phyloP scores from a whole-genome alignment of 1,139 yeast species.

The Groenewaldozyma auringiensis region DNA sequence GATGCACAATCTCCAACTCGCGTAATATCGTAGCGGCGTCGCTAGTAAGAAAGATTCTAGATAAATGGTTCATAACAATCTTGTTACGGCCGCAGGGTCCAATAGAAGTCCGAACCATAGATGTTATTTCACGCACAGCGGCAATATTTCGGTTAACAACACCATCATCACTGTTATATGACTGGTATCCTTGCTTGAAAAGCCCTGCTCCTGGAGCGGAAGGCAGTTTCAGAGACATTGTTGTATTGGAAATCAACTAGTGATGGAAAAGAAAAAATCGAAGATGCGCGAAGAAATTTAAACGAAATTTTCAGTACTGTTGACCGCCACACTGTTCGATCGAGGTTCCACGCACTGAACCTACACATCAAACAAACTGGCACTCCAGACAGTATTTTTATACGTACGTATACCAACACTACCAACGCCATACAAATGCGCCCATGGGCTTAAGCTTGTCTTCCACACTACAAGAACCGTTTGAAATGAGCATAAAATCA shows the following conservation, averaged over 20 bases:
- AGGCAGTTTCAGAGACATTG: slow-evolving; percentile 91
- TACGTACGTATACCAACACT: too few relatives aligned
- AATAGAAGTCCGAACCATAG: slow-evolving; percentile 86
- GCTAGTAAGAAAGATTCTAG: slow-evolving; percentile 81
- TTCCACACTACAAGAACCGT: too few relatives aligned
- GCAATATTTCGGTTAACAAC: slow-evolving; percentile 87
- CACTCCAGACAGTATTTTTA: too few relatives aligned
- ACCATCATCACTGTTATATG: slow-evolving; percentile 85
- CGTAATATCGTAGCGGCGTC: slow-evolving; percentile 96
- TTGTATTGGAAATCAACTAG: slow-evolving; percentile 5
- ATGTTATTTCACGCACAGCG: slow-evolving; percentile 89
- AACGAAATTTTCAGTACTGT: too few relatives aligned
- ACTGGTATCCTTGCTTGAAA: slow-evolving; percentile 93
- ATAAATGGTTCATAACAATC: slow-evolving; percentile 79
- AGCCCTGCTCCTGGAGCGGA: slow-evolving; percentile 89
- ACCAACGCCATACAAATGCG: too few relatives aligned
- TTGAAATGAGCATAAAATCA: too few relatives aligned
- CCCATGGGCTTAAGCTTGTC: too few relatives aligned
- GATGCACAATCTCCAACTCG: slow-evolving; percentile 92
- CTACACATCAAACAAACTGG: too few relatives aligned
- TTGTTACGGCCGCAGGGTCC: slow-evolving; percentile 98
- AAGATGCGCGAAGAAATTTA: not conserved
- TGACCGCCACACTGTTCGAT: too few relatives aligned
- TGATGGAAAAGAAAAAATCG: not conserved
- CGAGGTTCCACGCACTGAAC: too few relatives aligned